A percentile compares a stretch with the other conserved stretches of the same genome.
Conservation (phyloP, 2,329 filamentous ascomycete species). For the Cladosporium sp. region DNA sequence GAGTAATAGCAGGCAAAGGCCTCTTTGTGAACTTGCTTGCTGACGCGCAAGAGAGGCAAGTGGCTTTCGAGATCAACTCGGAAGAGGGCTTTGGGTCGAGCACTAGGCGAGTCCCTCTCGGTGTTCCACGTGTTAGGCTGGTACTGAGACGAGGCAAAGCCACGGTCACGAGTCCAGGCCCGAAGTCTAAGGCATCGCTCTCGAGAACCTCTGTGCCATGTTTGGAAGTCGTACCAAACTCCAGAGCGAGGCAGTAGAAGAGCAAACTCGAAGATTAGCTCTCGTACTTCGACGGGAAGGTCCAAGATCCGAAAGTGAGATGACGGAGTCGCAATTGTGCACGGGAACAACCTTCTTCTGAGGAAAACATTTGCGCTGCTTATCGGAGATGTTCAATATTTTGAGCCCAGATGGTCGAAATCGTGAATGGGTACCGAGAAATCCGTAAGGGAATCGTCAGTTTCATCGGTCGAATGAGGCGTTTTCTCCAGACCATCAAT, state of each 20-base stretch:
- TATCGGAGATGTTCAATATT: neutral
- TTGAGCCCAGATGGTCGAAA: neutral
- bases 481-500: neutral
- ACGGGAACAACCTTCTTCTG: neutral
- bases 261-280: constrained; percentile 9
- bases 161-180: neutral
- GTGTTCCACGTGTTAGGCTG: neutral
- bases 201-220: neutral
- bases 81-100: neutral
- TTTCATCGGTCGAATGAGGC: neutral
- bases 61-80: neutral
- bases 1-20: neutral
- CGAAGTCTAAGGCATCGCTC: neutral
- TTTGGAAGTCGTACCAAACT: constrained; percentile 1
- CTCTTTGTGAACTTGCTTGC: constrained; percentile 20
- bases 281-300: constrained; percentile 11
- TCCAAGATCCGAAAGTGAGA: constrained; percentile 17
- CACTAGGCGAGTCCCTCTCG: neutral
- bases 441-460: neutral
- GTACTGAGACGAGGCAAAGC: neutral
- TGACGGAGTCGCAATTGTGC: neutral
- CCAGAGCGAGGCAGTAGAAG: neutral
- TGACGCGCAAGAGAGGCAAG: constrained; percentile 15
- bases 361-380: neutral
- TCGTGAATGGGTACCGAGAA: neutral